Base-by-base conservation (phyloP, 371 early-diverging fungal genomes). In the Syncephalis fuscata region DNA sequence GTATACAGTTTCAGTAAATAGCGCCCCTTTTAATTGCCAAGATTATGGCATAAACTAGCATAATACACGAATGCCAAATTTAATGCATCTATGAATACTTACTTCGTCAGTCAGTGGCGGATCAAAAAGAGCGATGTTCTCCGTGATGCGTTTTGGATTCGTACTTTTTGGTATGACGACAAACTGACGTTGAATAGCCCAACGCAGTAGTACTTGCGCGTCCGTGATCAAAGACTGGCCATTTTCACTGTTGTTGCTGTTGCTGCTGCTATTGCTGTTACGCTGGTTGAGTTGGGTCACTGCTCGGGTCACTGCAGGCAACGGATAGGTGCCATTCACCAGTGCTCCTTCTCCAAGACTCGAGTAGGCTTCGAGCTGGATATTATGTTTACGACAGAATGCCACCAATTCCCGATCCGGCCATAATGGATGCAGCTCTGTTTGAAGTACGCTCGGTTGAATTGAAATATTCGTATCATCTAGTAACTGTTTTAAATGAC, bases 361-460 rank as follows among this genome's bases (percentile, higher is more conserved):
- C 2, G 90, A 88, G 58, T 96, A 98, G 0, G 90, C 93, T 50
- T 88, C 80, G 3, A 89, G 67, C 16, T 57, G 59, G 40, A 89
- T 81, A 3, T 58, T 52, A 48, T 79, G 61, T 8, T 55, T 27
- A 1, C 62, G 39, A 57, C 80, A 80, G 48, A 64, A 71, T 1
- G 68, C 58, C 36, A 74, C 44, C 1, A 85, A 55, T 3, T 68
- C 72, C 1, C 53, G 51, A 39, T 70, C 72, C n/a, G 57, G 53
- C 59, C 54, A 57, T 41, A 65, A 52, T 1, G 87, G 88, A 49
- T 86, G 85, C 16, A 83, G 42, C 56, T 89, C 88, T 48, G 81
- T 59, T 60, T 90, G 88, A 24, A 72, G 64, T 26, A 78, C 72
- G 49, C 69, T 70, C 8, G 91, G 82, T 53, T n/a, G n/a, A n/a